These are phyloP conservation scores for Boletus sp. DNA, from an alignment of 768 basidiomycete genomes.

Conservation along the genomic window DNA sequence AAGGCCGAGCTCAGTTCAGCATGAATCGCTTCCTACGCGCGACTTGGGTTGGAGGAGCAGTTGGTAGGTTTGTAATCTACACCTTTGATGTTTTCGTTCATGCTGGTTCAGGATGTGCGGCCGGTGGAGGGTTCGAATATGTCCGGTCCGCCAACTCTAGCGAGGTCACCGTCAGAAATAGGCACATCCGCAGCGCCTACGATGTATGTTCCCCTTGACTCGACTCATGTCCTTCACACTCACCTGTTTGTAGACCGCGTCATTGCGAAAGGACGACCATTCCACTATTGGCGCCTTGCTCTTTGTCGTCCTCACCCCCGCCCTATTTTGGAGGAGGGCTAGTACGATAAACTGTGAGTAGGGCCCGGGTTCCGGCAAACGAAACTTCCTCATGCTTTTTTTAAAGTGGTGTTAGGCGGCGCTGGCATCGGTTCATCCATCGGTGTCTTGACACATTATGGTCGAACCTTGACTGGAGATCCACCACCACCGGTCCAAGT, in stretches of 20 bases:
- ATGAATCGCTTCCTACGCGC: constrained; percentile 66
- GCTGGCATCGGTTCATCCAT: constrained; percentile 63
- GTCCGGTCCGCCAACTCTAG: constrained; percentile 54
- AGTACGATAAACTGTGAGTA: constrained; percentile 54
- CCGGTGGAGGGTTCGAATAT: constrained; percentile 60
- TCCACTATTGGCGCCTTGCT: constrained; percentile 71
- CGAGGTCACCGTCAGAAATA: constrained; percentile 45
- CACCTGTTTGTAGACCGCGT: constrained; percentile 44
- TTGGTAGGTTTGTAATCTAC: constrained; percentile 34
- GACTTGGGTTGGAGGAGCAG: constrained; percentile 68
- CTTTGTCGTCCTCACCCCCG: constrained; percentile 61
- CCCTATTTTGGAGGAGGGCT: constrained; percentile 72
- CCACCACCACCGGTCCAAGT: constrained; percentile 41
- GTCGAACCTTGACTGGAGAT: constrained; percentile 54
- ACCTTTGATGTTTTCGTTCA: not conserved
- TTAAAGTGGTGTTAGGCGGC: constrained; percentile 67
- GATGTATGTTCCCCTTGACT: constrained; percentile 44
- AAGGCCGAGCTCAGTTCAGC: constrained; percentile 53
- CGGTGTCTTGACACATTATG: constrained; percentile 59
- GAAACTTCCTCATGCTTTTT: not conserved
- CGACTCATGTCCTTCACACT: not conserved
- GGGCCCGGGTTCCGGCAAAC: constrained; percentile 13
- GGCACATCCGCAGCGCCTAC: constrained; percentile 53
- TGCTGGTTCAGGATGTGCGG: constrained; percentile 32
- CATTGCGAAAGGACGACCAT: constrained; percentile 68